Evolutionary conservation across 345 rosid species (phyloP), one percentile per base, ranked within the genome.

Genomic region (Tarenaya hassleriana): DNA sequence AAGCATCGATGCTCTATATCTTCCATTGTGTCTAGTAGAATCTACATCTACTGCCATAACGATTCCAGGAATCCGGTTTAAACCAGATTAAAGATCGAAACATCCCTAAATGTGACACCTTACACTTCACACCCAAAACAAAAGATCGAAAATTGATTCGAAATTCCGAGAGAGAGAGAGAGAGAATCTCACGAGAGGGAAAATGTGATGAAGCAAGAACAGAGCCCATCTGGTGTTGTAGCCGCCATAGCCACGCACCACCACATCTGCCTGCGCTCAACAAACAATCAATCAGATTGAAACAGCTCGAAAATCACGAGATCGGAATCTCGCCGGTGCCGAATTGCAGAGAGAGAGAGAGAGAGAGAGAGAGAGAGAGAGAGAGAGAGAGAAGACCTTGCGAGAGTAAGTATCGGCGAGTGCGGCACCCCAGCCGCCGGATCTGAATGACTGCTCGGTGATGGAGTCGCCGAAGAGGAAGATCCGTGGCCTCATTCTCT

Each of bases 161-260:
- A 27, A 29, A 41, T 11, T 20, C n/a, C 4, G 49, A 14, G 7
- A 17, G 11, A 35, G 17, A 31, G 8, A 29, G 18, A 34, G 8
- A 7, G 18, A 33, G 3, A 32, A 35, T 19, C 68, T 50, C 59
- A 83, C 95, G 62, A 69, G 74, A 64, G 90, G 87, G 72, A 89
- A 86, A 40, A 83, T 56, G 66, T 77, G 84, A 42, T 72, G 74
- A 34, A 89, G 71, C 82, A 89, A 73, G 77, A 86, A 86, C 66
- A 89, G 67, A 52, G 95, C 95, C 97, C 92, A 86, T 74, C 89
- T 66, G 41, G 92, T 84, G 70, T 80, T 91, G 85, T 91, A 91
- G 18, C 96, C 98, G 37, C 84, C 79, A 63, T 91, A 91, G 16
- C 98, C 98, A 69, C 98, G 98, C 37, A 82, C 74, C n/a, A 80